Percentiles rank a stretch among this genome's conserved stretches.
Conservation (phyloP, 1,284 basidiomycete genomes). For the Ceratobasidium sp. region DNA sequence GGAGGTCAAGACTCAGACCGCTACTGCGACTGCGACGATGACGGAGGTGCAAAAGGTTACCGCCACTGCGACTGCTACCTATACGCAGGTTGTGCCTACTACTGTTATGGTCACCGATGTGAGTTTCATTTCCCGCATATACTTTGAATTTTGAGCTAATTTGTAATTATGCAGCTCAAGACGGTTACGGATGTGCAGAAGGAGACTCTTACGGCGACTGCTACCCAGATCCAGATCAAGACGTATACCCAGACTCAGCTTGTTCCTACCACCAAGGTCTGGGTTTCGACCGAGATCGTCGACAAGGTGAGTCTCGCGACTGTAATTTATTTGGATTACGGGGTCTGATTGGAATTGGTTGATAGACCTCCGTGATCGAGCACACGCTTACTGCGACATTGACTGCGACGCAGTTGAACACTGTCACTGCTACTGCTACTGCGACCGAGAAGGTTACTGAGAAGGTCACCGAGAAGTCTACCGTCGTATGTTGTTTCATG, state of each 20-base stretch:
- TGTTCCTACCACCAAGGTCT: constrained; percentile 44
- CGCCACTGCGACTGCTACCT: constrained; percentile 10
- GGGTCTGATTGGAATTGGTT: background rate
- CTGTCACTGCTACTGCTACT: constrained; percentile 43
- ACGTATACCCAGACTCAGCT: constrained; percentile 40
- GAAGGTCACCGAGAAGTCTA: constrained; percentile 26
- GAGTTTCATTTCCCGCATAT: background rate
- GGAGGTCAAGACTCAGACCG: constrained; percentile 41
- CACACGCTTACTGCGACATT: constrained; percentile 33
- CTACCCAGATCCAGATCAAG: constrained; percentile 36
- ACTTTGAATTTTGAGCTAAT: background rate
- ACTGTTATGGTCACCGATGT: constrained; percentile 31
- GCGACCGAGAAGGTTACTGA: constrained; percentile 32
- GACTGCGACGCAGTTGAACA: constrained; percentile 35
- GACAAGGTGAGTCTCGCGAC: constrained; percentile 20
- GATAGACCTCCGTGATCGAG: constrained; percentile 17
- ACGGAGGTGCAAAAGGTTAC: constrained; percentile 33
- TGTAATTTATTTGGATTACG: background rate
- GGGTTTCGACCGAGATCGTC: constrained; percentile 41
- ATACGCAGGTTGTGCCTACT: constrained; percentile 30
- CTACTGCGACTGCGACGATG: constrained; percentile 39
- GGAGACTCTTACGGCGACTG: constrained; percentile 32
- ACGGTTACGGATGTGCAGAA: constrained; percentile 38
- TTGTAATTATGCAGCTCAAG: background rate
- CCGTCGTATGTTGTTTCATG: background rate